phyloP scores from a whole-genome alignment of 441 rosid genomes.

The Pelargonium cotyledonis region DNA sequence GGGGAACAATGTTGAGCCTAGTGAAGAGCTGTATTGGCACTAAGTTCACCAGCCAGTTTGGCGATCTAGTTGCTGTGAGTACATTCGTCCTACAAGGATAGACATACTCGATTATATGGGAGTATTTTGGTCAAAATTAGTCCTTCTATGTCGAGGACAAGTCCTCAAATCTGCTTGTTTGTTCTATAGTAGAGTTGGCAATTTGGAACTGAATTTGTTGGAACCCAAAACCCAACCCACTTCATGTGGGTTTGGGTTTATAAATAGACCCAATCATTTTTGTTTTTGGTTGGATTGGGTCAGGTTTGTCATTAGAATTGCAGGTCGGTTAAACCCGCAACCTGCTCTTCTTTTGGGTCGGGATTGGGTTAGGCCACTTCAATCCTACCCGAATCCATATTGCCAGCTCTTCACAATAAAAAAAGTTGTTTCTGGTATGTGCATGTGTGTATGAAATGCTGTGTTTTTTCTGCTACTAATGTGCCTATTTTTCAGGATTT shows the following conservation, averaged over 20 bases:
- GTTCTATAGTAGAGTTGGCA: neutral
- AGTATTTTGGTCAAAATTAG: neutral
- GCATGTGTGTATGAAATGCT: neutral
- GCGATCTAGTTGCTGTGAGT: slow-evolving; percentile 24
- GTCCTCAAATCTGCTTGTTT: neutral
- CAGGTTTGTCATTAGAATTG: no score
- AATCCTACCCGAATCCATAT: no score
- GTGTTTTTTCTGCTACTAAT: neutral
- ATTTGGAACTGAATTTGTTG: no score
- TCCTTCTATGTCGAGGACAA: neutral
- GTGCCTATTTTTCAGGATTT: slow-evolving; percentile 18
- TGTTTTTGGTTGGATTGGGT: no score
- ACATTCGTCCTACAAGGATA: neutral
- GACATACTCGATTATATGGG: neutral
- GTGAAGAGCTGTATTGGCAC: slow-evolving; percentile 25
- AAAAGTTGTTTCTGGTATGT: neutral
- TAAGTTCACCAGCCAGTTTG: slow-evolving; percentile 24
- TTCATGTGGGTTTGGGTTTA: no score
- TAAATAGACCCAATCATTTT: no score
- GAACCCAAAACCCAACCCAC: no score
- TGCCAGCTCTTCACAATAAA: neutral
- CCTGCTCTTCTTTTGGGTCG: no score
- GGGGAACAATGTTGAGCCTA: slow-evolving; percentile 20
- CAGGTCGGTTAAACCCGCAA: no score
- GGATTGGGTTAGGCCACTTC: no score